Evolutionary conservation across 192 early-diverging fungal species (phyloP), one percentile per base, ranked within the genome.

Genomic region (Coemansia javaensis): DNA sequence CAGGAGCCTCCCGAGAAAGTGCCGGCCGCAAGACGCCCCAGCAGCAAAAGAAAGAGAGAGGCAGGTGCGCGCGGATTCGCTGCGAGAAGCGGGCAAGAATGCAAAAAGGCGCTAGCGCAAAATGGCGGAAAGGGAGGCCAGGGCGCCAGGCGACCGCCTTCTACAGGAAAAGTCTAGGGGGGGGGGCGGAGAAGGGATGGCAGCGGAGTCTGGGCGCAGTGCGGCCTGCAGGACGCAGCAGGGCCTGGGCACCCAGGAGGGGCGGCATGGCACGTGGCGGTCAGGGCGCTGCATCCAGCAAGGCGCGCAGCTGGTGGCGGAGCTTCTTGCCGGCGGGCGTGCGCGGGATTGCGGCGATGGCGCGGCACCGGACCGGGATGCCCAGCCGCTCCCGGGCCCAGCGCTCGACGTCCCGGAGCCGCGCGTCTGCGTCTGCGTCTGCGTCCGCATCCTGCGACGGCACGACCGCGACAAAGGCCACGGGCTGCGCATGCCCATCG

Each of bases 241-340:
- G n/a, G n/a, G n/a, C n/a, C n/a, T n/a, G n/a, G n/a, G n/a, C n/a
- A n/a, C n/a, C n/a, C n/a, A n/a, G n/a, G n/a, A n/a, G n/a, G n/a
- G n/a, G n/a, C n/a, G n/a, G n/a, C n/a, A n/a, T n/a, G n/a, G n/a
- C n/a, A n/a, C n/a, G n/a, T n/a, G n/a, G n/a, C n/a, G n/a, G n/a
- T n/a, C n/a, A n/a, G n/a, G n/a, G n/a, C n/a, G n/a, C n/a, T 9
- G 22, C 21, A 18, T 24, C 40, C 40, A 41, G 25, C 25, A 12
- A 13, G 12, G 22, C 23, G 11, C 20, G 21, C 6, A 55, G 20
- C 53, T 44, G 23, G 36, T 52, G 35, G 12, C 63, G 56, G 5
- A 59, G 44, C 5, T 64, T 40, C 28, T 72, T 72, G 15, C 68
- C 68, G 2, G 56, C 50, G 11, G 32, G 52, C 14, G 38, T 55